phyloP scores from a whole-genome alignment of 495 filamentous ascomycete genomes.

The Echria macrotheca region DNA sequence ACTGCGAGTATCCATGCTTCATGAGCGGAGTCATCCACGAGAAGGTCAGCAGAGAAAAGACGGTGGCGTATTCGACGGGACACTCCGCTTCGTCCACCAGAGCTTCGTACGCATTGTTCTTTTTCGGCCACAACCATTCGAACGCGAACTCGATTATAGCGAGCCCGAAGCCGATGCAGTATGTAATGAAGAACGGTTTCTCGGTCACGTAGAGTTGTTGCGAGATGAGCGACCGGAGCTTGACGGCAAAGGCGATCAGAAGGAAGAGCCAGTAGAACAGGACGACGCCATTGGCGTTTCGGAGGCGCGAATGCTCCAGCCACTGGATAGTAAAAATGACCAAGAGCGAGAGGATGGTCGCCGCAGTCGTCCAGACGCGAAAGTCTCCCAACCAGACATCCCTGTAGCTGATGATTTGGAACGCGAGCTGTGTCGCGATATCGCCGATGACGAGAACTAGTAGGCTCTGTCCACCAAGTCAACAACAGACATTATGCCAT shows the following conservation, averaged over 20 bases:
- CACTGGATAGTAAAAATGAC: slow-evolving; percentile 86
- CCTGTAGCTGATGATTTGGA: slow-evolving; percentile 69
- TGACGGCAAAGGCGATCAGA: slow-evolving; percentile 72
- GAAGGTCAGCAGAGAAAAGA: slow-evolving; percentile 93
- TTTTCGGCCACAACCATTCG: slow-evolving; percentile 91
- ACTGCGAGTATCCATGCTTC: slow-evolving; percentile 89
- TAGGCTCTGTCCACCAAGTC: slow-evolving; percentile 49
- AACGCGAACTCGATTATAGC: slow-evolving; percentile 69
- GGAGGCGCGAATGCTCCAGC: slow-evolving; percentile 81
- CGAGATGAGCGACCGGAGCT: slow-evolving; percentile 80
- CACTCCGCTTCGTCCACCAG: slow-evolving; percentile 85
- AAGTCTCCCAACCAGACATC: slow-evolving; percentile 76
- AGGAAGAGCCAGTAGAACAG: slow-evolving; percentile 96
- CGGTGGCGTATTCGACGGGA: slow-evolving; percentile 86
- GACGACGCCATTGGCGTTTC: slow-evolving; percentile 87
- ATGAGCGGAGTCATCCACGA: slow-evolving; percentile 99
- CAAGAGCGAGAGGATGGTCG: slow-evolving; percentile 69
- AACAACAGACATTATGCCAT: slow-evolving; percentile 12
- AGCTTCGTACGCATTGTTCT: slow-evolving; percentile 73
- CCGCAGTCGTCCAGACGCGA: slow-evolving; percentile 79
- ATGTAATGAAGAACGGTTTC: slow-evolving; percentile 71
- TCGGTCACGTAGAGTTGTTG: slow-evolving; percentile 61
- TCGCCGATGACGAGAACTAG: slow-evolving; percentile 63
- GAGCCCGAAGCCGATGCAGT: slow-evolving; percentile 69
- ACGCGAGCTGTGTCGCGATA: slow-evolving; percentile 63